Percentiles rank a stretch among this genome's conserved stretches.
phyloP scores from a whole-genome alignment of 129 eudicot genomes.

The Sambucus nigra region DNA sequence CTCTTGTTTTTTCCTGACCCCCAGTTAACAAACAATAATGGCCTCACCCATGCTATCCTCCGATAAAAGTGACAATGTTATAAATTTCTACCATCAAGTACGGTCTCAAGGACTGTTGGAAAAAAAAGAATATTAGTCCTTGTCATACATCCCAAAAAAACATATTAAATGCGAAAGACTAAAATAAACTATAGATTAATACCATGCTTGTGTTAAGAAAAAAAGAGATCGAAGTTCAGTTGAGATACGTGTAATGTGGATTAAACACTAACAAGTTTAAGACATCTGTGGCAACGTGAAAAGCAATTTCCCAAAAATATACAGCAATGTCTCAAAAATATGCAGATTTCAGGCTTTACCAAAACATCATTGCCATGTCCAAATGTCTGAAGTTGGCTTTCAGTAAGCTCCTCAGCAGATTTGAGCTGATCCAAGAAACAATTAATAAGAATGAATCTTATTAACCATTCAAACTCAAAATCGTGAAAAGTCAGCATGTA shows the following conservation, averaged over 20 bases:
- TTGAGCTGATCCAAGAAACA: constrained; percentile 50
- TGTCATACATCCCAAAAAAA: background rate
- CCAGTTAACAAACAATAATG: too few relatives aligned
- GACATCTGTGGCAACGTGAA: background rate
- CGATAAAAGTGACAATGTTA: too few relatives aligned
- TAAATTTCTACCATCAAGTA: too few relatives aligned
- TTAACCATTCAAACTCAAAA: background rate
- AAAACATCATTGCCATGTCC: constrained; percentile 26
- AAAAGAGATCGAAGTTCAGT: background rate
- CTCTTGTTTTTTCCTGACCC: too few relatives aligned
- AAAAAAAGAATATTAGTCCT: background rate
- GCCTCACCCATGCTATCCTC: too few relatives aligned
- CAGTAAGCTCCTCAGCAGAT: constrained; percentile 40
- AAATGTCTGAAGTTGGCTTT: constrained; percentile 27
- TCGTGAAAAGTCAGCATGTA: background rate
- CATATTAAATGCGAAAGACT: background rate
- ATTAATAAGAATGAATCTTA: background rate
- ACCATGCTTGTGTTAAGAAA: background rate
- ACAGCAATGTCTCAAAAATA: too few relatives aligned
- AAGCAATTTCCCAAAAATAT: too few relatives aligned
- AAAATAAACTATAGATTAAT: background rate
- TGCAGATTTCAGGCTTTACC: constrained; percentile 24
- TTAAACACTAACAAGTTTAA: background rate
- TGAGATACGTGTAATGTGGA: background rate
- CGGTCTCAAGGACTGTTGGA: background rate